phyloP scores from a whole-genome alignment of 2,329 filamentous ascomycete genomes.

The Ophiostoma sp. region DNA sequence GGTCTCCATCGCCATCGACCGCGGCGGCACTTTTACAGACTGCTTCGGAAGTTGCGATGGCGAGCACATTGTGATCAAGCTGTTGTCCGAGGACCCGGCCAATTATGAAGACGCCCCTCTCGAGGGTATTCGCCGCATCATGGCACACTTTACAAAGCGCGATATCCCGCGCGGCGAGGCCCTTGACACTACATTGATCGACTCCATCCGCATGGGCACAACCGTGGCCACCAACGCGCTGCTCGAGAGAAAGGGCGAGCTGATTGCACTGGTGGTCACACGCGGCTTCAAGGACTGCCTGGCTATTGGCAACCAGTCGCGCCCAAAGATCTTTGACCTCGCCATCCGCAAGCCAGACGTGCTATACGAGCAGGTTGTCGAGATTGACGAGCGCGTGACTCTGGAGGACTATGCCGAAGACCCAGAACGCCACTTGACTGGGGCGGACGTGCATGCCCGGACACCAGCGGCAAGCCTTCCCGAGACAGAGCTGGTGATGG shows the following conservation, averaged over 20 bases:
- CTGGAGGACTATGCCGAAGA: conserved; percentile 90
- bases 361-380: conserved; percentile 77
- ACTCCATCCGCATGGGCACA: conserved; percentile 92
- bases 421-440: conserved; percentile 55
- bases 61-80: conserved; percentile 37
- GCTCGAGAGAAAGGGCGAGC: conserved; percentile 83
- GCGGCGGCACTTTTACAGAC: conserved; percentile 88
- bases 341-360: conserved; percentile 83
- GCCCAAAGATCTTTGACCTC: conserved; percentile 86
- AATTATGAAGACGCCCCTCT: conserved; percentile 90
- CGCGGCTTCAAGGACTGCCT: conserved; percentile 84
- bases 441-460: conserved; percentile 51
- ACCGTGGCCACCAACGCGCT: conserved; percentile 91
- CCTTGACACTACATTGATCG: conserved; percentile 76
- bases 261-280: conserved; percentile 80
- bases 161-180: conserved; percentile 75
- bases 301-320: conserved; percentile 82
- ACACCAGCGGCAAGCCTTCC: conserved; percentile 41
- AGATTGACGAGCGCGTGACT: conserved; percentile 85
- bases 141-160: conserved; percentile 67
- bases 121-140: conserved; percentile 81
- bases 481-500: conserved; percentile 56
- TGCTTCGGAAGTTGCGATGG: conserved; percentile 71
- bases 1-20: conserved; percentile 60
- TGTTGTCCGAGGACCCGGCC: conserved; percentile 73